A percentile compares a stretch with the other conserved stretches of the same genome.
Conservation (phyloP, 345 rosid genomes). For the Bretschneidera sinensis region DNA sequence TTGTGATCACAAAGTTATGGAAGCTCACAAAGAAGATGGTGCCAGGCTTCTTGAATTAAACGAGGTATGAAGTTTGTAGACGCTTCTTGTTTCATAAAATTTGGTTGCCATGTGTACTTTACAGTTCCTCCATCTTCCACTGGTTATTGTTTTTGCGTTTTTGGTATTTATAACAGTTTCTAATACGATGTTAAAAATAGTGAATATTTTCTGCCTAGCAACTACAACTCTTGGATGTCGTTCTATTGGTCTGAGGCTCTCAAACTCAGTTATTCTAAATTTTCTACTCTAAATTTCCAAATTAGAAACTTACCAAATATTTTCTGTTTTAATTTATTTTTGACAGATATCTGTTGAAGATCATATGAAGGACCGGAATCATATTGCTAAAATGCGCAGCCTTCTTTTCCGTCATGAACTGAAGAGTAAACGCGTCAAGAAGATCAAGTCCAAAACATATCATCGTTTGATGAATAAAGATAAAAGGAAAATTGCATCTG, state of each 20-base stretch:
- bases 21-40: slow-evolving; percentile 84
- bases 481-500: slow-evolving; percentile 39
- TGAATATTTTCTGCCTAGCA: background rate
- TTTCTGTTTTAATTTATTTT: slow-evolving; percentile 1
- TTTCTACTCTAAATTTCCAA: background rate
- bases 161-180: slow-evolving; percentile 6
- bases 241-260: background rate
- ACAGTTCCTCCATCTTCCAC: background rate
- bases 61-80: slow-evolving; percentile 37
- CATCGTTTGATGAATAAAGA: slow-evolving; percentile 74
- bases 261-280: background rate
- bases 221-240: background rate
- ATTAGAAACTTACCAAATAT: background rate
- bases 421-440: slow-evolving; percentile 76
- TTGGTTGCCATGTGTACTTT: background rate
- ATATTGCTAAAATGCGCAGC: slow-evolving; percentile 77
- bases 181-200: background rate
- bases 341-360: slow-evolving; percentile 78
- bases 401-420: slow-evolving; percentile 87
- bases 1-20: slow-evolving; percentile 48
- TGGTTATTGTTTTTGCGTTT: background rate
- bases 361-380: slow-evolving; percentile 46
- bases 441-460: slow-evolving; percentile 86
- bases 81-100: background rate
- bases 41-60: slow-evolving; percentile 80